phyloP scores from a whole-genome alignment of 805 yeast species.

The Wickerhamiella nectarea region DNA sequence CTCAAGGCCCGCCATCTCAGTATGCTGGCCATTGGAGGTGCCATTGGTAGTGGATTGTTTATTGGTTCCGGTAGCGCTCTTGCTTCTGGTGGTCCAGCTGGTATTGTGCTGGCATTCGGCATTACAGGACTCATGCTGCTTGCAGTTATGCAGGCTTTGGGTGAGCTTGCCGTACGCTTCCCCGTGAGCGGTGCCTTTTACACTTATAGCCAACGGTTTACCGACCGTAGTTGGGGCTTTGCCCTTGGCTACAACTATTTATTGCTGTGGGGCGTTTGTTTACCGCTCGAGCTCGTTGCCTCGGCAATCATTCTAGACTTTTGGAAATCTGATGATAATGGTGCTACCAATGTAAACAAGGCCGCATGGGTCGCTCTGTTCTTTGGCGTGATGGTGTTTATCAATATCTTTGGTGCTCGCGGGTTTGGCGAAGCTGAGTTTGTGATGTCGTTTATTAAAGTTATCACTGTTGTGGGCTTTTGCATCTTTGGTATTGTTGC shows the following conservation, averaged over 20 bases:
- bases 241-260: slow-evolving; percentile 60
- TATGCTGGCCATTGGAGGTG: slow-evolving; percentile 55
- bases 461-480: slow-evolving; percentile 46
- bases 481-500: slow-evolving; percentile 45
- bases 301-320: slow-evolving; percentile 40
- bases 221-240: slow-evolving; percentile 51
- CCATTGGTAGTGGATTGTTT: slow-evolving; percentile 66
- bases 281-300: slow-evolving; percentile 52
- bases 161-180: slow-evolving; percentile 54
- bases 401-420: slow-evolving; percentile 45
- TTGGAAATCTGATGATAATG: slow-evolving; percentile 33
- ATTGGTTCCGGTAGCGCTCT: slow-evolving; percentile 40
- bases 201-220: slow-evolving; percentile 41
- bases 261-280: slow-evolving; percentile 44
- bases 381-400: slow-evolving; percentile 34
- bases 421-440: slow-evolving; percentile 59
- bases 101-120: slow-evolving; percentile 44
- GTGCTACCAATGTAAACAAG: slow-evolving; percentile 30
- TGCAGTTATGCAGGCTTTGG: slow-evolving; percentile 50
- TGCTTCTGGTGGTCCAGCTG: slow-evolving; percentile 39
- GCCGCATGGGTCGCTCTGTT: slow-evolving; percentile 48
- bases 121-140: slow-evolving; percentile 52
- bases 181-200: slow-evolving; percentile 47
- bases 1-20: slow-evolving; percentile 28
- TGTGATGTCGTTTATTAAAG: slow-evolving; percentile 42